These are phyloP conservation scores for Pseudogymnoascus sp. DNA, from an alignment of 2,329 filamentous ascomycete genomes.

Conservation along the genomic window DNA sequence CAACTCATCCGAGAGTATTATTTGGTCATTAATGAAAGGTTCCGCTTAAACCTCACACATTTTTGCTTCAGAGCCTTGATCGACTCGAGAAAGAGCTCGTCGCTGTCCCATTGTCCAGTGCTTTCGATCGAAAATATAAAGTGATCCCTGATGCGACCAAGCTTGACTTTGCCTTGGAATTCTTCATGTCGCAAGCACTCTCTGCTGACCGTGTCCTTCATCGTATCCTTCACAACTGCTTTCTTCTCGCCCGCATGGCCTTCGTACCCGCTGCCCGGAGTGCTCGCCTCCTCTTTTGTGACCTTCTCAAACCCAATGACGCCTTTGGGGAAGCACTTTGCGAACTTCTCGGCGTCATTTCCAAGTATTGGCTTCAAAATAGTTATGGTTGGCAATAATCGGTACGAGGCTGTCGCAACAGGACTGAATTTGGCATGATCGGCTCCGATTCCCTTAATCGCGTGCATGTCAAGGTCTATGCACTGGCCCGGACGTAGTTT, in stretches of 20 bases:
- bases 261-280: conserved; percentile 58
- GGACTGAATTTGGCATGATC: conserved; percentile 98
- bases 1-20: conserved; percentile 13
- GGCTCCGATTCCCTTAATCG: conserved; percentile 86
- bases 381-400: conserved; percentile 79
- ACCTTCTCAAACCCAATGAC: conserved; percentile 77
- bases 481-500: conserved; percentile 89
- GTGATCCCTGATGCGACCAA: conserved; percentile 85
- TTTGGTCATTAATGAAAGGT: conserved; percentile 58
- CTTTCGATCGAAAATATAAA: conserved; percentile 97
- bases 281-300: conserved; percentile 56
- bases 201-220: conserved; percentile 91
- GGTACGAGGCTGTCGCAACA: conserved; percentile 89
- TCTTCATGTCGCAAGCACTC: conserved; percentile 88
- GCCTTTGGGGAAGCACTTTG: conserved; percentile 78
- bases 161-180: conserved; percentile 91
- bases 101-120: conserved; percentile 89
- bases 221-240: conserved; percentile 79
- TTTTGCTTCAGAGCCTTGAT: conserved; percentile 81
- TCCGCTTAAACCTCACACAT: conserved; percentile 65
- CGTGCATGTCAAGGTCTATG: conserved; percentile 83
- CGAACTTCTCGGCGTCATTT: conserved; percentile 81
- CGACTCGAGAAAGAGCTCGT: conserved; percentile 86
- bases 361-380: conserved; percentile 82
- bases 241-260: conserved; percentile 73